Conservation (phyloP, 2,329 filamentous ascomycete genomes). For the Aspergillus hiratsukae region DNA sequence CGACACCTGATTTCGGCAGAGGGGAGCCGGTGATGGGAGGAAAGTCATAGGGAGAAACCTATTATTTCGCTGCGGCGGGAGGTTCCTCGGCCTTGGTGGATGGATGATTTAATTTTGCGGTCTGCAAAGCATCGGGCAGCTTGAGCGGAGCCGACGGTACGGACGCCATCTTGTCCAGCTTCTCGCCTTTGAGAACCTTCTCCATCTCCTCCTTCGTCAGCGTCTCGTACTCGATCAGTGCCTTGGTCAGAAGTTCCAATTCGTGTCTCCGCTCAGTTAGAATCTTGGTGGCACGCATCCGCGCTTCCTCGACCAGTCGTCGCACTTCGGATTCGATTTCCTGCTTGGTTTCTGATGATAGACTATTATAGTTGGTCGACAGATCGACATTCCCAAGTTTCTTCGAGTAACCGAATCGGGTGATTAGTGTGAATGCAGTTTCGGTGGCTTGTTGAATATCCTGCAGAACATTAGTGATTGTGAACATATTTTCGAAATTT, state of each 20-base stretch:
- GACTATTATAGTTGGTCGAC: conserved; percentile 68
- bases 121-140: conserved; percentile 53
- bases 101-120: conserved; percentile 23
- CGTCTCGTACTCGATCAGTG: conserved; percentile 91
- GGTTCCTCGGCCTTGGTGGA: conserved; percentile 19
- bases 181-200: conserved; percentile 82
- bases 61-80: conserved; percentile 21
- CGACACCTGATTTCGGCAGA: neutral
- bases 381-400: conserved; percentile 88
- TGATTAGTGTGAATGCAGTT: conserved; percentile 83
- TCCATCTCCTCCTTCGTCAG: conserved; percentile 84
- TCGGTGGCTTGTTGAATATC: conserved; percentile 80
- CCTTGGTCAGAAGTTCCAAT: conserved; percentile 81
- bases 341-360: conserved; percentile 82
- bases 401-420: conserved; percentile 82
- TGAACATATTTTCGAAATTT: neutral
- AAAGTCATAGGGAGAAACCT: neutral
- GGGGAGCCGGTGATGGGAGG: neutral
- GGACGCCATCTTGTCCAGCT: conserved; percentile 64
- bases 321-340: conserved; percentile 87
- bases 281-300: conserved; percentile 66
- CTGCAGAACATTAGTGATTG: conserved; percentile 39
- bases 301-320: conserved; percentile 74
- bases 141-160: conserved; percentile 56
- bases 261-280: conserved; percentile 73